phyloP scores from a whole-genome alignment of 257 asterid species.

The Lantana camara region DNA sequence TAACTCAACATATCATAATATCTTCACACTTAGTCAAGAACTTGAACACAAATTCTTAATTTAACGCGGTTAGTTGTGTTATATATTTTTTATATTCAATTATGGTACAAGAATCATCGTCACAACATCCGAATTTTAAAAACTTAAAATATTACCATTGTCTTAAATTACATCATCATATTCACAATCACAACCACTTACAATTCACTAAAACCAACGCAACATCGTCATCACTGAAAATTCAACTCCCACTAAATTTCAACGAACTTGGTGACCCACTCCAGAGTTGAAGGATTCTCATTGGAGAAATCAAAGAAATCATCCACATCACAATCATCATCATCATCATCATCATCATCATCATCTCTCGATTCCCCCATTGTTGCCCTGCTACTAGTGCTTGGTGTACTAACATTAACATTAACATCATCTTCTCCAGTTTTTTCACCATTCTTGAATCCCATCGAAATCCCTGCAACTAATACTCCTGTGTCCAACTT shows the following conservation, averaged over 20 bases:
- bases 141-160: no score
- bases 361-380: constrained; percentile 29
- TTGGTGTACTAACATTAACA: not conserved
- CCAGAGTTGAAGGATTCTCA: constrained; percentile 57
- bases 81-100: no score
- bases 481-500: constrained; percentile 23
- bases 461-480: constrained; percentile 35
- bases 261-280: constrained; percentile 52
- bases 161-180: no score
- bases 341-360: constrained; percentile 35
- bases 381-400: constrained; percentile 2
- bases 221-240: not conserved
- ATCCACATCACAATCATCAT: constrained; percentile 19
- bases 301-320: constrained; percentile 66
- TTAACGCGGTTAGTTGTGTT: no score
- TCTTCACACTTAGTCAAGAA: no score
- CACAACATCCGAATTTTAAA: no score
- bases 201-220: not conserved
- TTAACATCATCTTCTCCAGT: constrained; percentile 24
- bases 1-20: no score
- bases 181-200: no score
- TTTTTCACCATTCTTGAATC: constrained; percentile 27
- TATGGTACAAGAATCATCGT: no score
- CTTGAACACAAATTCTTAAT: no score
- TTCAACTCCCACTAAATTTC: constrained; percentile 22